Percentiles rank a stretch among this genome's conserved stretches.
phyloP scores from a whole-genome alignment of 2,329 filamentous ascomycete genomes.

The Lomentospora prolificans region DNA sequence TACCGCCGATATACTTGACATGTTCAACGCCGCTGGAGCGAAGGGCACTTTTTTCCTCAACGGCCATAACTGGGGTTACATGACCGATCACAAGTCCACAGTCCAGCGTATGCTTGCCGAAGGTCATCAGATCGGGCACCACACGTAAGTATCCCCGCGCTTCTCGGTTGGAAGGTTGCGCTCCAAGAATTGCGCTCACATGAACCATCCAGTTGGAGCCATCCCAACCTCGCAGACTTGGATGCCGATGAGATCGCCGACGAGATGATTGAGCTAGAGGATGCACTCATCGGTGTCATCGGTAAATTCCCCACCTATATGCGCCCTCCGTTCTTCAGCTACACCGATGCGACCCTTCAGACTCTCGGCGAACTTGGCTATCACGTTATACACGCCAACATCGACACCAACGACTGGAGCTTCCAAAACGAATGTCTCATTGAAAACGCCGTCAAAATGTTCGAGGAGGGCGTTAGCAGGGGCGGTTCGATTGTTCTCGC shows the following conservation, averaged over 20 bases:
- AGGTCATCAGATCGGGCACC: conserved; percentile 52
- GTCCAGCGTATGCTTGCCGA: conserved; percentile 37
- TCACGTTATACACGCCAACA: conserved; percentile 45
- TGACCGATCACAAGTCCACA: conserved; percentile 14
- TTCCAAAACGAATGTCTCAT: conserved; percentile 40
- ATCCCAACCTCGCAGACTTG: conserved; percentile 30
- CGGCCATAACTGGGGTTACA: conserved; percentile 22
- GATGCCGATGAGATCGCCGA: conserved; percentile 21
- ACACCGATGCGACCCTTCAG: conserved; percentile 23
- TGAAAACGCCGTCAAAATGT: conserved; percentile 30
- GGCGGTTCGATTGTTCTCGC: conserved; percentile 39
- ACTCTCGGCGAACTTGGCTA: conserved; percentile 35
- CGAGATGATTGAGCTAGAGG: conserved; percentile 35
- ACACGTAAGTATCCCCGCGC: conserved; percentile 27
- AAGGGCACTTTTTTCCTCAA: conserved; percentile 30
- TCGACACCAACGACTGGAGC: conserved; percentile 54
- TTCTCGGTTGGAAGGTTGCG: too few species aligned
- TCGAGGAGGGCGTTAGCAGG: conserved; percentile 16
- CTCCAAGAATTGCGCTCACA: too few species aligned
- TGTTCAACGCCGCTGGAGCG: conserved; percentile 20
- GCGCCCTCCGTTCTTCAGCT: conserved; percentile 35
- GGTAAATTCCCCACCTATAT: conserved; percentile 33
- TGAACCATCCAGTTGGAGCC: conserved; percentile 25
- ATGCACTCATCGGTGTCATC: conserved; percentile 31
- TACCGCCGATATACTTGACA: conserved; percentile 30